These are phyloP conservation scores for Torulaspora franciscae DNA, from an alignment of 805 yeast species.

Conservation along the genomic window DNA sequence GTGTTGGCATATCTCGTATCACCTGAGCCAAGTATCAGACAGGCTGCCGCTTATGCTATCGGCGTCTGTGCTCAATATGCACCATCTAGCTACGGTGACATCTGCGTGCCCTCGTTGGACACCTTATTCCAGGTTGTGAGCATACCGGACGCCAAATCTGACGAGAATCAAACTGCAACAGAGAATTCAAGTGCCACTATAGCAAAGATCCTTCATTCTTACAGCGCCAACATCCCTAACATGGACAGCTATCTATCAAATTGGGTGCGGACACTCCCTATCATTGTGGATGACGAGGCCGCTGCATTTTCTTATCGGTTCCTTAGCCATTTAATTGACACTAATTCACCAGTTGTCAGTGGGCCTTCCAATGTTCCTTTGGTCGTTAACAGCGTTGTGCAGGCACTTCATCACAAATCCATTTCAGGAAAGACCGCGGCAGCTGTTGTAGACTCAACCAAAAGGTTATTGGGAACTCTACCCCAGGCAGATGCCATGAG, in stretches of 20 bases:
- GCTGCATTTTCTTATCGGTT: conserved; percentile 81
- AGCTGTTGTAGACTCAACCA: conserved; percentile 55
- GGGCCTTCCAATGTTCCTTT: conserved; percentile 47
- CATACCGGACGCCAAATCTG: conserved; percentile 78
- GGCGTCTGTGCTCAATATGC: conserved; percentile 87
- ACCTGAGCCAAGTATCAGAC: conserved; percentile 70
- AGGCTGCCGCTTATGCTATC: conserved; percentile 77
- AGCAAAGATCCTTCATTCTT: conserved; percentile 71
- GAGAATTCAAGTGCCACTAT: conserved; percentile 80
- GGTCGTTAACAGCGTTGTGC: conserved; percentile 63
- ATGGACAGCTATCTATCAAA: conserved; percentile 56
- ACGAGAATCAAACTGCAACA: conserved; percentile 79
- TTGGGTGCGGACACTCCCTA: conserved; percentile 82
- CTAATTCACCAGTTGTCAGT: conserved; percentile 54
- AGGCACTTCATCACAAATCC: conserved; percentile 65
- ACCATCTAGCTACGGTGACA: conserved; percentile 55
- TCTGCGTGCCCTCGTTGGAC: conserved; percentile 65
- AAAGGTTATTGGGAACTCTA: conserved; percentile 55
- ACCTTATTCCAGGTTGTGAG: conserved; percentile 67
- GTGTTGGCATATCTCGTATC: conserved; percentile 64
- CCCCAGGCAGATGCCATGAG: conserved; percentile 68
- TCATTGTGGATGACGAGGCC: conserved; percentile 78
- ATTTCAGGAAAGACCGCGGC: conserved; percentile 70
- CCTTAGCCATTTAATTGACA: conserved; percentile 64
- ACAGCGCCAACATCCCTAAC: conserved; percentile 55